These are phyloP conservation scores for Mycena polygramma DNA, from an alignment of 768 basidiomycete genomes.

Conservation along the genomic window DNA sequence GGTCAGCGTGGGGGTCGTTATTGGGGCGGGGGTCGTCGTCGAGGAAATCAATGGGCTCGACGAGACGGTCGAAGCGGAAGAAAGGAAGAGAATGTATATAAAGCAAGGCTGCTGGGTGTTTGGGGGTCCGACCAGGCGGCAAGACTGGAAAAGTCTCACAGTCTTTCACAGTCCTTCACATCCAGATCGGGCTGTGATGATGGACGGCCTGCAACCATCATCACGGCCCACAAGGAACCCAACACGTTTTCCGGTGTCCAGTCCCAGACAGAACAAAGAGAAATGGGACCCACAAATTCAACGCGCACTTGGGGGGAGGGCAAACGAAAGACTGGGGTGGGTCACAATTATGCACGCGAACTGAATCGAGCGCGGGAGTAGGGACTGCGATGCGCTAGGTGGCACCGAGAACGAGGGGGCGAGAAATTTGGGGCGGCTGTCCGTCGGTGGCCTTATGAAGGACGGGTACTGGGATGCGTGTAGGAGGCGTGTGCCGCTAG, in stretches of 20 bases:
- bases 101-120: slow-evolving; percentile 17
- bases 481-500: slow-evolving; percentile 68
- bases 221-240: slow-evolving; percentile 29
- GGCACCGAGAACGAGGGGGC: slow-evolving; percentile 41
- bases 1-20: slow-evolving; percentile 63
- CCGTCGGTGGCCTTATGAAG: slow-evolving; percentile 66
- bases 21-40: slow-evolving; percentile 46
- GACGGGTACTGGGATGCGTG: slow-evolving; percentile 55
- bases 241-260: slow-evolving; percentile 34
- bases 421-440: slow-evolving; percentile 58
- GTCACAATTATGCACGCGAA: slow-evolving; percentile 62
- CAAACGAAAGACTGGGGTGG: slow-evolving; percentile 45
- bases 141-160: slow-evolving; percentile 39
- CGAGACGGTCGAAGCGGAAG: slow-evolving; percentile 48
- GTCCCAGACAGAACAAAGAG: background rate
- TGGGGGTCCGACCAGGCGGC: slow-evolving; percentile 18
- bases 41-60: slow-evolving; percentile 51
- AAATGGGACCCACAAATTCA: slow-evolving; percentile 26
- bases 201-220: slow-evolving; percentile 35
- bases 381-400: slow-evolving; percentile 44
- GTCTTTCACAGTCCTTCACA: slow-evolving; percentile 32
- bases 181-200: slow-evolving; percentile 36
- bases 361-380: slow-evolving; percentile 61
- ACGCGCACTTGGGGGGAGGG: slow-evolving; percentile 11
- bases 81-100: slow-evolving; percentile 38